Conservation (phyloP, 2,329 filamentous ascomycete species). For the Colletotrichum nymphaeae region DNA sequence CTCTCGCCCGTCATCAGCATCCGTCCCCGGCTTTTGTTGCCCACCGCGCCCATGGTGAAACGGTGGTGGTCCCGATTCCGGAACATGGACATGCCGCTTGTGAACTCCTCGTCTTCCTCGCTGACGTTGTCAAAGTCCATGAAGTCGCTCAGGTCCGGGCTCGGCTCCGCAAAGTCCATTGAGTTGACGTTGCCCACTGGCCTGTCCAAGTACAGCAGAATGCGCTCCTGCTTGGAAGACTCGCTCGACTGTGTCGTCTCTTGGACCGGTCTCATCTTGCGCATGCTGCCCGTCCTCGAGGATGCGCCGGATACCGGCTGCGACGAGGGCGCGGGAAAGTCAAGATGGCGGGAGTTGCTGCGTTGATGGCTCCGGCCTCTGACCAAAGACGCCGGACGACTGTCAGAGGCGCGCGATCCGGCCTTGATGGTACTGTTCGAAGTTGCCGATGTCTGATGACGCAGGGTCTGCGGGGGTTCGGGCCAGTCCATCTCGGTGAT, state of each 20-base stretch:
- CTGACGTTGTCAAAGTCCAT: conserved; percentile 46
- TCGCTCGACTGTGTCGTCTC: background rate
- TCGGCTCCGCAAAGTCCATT: conserved; percentile 46
- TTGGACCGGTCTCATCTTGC: background rate
- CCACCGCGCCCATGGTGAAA: background rate
- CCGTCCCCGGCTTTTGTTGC: conserved; percentile 14
- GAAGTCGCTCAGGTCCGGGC: conserved; percentile 53
- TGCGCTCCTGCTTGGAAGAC: conserved; percentile 43
- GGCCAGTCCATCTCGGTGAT: conserved; percentile 31
- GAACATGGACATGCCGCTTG: conserved; percentile 21
- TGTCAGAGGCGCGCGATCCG: background rate
- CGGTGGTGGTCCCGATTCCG: background rate
- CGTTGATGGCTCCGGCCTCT: background rate
- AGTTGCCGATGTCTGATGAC: conserved; percentile 34
- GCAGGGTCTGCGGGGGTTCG: conserved; percentile 29
- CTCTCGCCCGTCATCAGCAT: conserved; percentile 18
- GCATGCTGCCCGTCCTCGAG: conserved; percentile 15
- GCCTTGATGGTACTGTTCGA: conserved; percentile 35
- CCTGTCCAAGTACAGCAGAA: conserved; percentile 46
- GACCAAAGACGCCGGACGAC: background rate
- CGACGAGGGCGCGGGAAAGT: background rate
- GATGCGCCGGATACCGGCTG: background rate
- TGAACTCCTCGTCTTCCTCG: conserved; percentile 36
- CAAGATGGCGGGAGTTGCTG: conserved; percentile 5
- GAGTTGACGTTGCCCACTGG: conserved; percentile 40